Base-by-base conservation (phyloP, 2,329 filamentous ascomycete genomes). In the Thermoascus crustaceus region DNA sequence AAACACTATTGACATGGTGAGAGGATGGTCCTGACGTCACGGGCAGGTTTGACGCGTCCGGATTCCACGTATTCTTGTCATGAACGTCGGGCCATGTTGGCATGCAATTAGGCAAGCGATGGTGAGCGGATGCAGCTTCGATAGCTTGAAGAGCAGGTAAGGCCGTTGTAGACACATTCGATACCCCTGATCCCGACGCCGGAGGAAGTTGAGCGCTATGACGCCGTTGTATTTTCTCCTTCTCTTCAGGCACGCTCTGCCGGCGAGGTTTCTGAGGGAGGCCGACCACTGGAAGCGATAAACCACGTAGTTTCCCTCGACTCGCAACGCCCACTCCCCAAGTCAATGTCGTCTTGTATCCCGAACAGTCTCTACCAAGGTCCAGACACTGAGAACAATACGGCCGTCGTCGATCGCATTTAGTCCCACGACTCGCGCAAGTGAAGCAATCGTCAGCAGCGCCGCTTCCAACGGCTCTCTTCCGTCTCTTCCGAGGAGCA, bases 251-350 rank as follows among this genome's bases (percentile, higher is more conserved):
- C 19, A 20, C 10, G 18, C 14, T 4, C 29, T 33, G 33, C 33
- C 26, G 34, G 32, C 37, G 40, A 19, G 20, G 22, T 23, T 40
- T 42, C 32, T 40, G 39, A 7, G 23, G 22, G 5, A 26, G 55
- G 50, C 30, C 62, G 55, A 10, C 63, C 61, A 81, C 64, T 7
- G 78, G 78, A 39, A 94, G 69, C 38, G 88, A 88, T 48, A 95
- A 71, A 24, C 89, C 89, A 43, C 89, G 78, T 44, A 96, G 78
- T 69, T 96, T 96, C 56, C 89, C 89, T 53, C 89, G 80, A 64
- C 88, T 95, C 38, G 89, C 89, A 40, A 96, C 89, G 34, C 89
- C 89, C 31, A 95, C 85, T 26, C 87, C 87, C 89, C 89, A 96
- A 30, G 89, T 96, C 63, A 96, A 72, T 50, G 89, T 88, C 10